Evolutionary conservation across 805 yeast genomes (phyloP).

Genomic region (Monosporozyma aquatica): DNA sequence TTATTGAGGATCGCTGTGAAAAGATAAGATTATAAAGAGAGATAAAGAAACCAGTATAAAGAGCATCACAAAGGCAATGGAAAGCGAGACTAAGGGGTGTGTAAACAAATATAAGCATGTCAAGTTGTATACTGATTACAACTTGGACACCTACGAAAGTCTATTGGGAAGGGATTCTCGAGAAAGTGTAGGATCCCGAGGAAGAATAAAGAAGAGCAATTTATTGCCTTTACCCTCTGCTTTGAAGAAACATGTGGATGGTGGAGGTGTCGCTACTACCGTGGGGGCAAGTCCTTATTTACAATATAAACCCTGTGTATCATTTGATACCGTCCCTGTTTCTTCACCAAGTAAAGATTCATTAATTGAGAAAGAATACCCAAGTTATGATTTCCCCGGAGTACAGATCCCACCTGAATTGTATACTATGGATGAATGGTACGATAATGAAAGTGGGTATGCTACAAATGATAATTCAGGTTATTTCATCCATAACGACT

Average conservation of each 20-base stretch:
- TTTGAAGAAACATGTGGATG: not conserved
- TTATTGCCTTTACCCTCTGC: not conserved
- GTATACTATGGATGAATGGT: constrained; percentile 29
- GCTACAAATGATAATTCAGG: constrained; percentile 10
- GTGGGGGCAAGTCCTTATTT: constrained; percentile 5
- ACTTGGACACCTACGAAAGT: not conserved
- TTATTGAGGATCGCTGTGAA: no score
- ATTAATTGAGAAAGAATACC: constrained; percentile 9
- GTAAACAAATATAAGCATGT: not conserved
- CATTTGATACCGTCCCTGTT: constrained; percentile 29
- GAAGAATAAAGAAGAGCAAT: not conserved
- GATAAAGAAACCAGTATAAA: no score
- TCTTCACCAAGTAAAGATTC: constrained; percentile 10
- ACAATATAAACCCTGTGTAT: constrained; percentile 21
- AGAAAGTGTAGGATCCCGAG: not conserved
- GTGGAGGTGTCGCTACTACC: no score
- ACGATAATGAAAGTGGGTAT: constrained; percentile 25
- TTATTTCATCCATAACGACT: constrained; percentile 12
- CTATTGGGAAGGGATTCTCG: not conserved
- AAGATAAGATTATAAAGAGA: no score
- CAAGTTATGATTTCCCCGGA: constrained; percentile 18
- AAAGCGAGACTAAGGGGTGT: no score
- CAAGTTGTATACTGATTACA: constrained; percentile 1
- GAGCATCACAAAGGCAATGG: no score
- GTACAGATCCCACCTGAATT: constrained; percentile 21